Evolutionary conservation across 202 grass and related monocot species (phyloP), one percentile per base, ranked within the genome.

Genomic region (Musa balbisiana): DNA sequence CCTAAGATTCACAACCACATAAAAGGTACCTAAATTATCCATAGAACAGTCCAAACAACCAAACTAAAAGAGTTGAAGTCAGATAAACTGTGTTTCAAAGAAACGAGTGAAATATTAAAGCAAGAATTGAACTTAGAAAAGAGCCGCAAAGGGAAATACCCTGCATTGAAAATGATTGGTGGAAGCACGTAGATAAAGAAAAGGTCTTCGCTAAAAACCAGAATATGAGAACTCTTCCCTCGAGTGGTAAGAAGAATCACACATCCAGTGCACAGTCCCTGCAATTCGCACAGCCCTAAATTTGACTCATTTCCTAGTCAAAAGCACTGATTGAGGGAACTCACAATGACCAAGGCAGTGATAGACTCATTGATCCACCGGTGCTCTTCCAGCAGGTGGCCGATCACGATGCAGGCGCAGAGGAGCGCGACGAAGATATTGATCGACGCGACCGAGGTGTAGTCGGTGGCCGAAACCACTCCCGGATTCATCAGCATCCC

Each of bases 101-200:
- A 43, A 43, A 43, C 33, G 33, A 43, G 33, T 6, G 33, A 43
- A 69, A 49, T 19, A 49, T 16, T 19, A 9, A 16, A 51, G 3
- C 67, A 15, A 17, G 15, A 69, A 69, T 33, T 43, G 27, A 69
- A 49, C 13, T 17, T 25, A 69, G 16, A 71, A 55, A 82, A 86
- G 63, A 76, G 3, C 33, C 43, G 20, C 63, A 51, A 51, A 23
- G 50, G 76, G 68, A 72, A 87, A 88, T 77, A 96, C 89, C 92
- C 92, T 13, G 89, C 92, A 75, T 96, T 96, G 63, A 96, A 96
- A 62, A 96, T 96, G 79, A 96, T 96, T 2, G 92, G 92, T 9
- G 92, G 92, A 51, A 96, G 92, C 83, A 92, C 87, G 82, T 92
- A 96, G 3, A 96, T 96, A 83, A 96, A 96, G 33, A 92, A 92